Conservation (phyloP, 2,329 filamentous ascomycete genomes). For the Penicillium glabrum region DNA sequence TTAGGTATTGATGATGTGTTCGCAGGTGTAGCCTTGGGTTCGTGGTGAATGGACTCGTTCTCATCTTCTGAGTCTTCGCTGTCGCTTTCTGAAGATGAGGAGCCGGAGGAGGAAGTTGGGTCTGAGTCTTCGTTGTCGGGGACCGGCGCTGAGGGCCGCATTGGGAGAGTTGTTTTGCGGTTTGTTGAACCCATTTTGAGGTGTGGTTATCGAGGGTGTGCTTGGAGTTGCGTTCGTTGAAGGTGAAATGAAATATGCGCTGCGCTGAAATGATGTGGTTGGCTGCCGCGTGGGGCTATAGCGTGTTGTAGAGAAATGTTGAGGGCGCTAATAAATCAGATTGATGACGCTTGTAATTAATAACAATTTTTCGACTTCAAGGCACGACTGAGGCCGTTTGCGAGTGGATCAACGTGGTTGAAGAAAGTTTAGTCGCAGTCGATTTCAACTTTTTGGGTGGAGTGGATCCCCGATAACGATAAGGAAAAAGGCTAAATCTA, state of each 20-base stretch:
- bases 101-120: constrained; percentile 25
- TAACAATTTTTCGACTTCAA: background rate
- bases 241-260: background rate
- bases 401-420: background rate
- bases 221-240: background rate
- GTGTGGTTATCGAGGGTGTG: background rate
- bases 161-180: background rate
- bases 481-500: constrained; percentile 6
- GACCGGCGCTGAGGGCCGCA: background rate
- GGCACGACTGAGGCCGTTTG: background rate
- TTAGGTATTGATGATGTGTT: constrained; percentile 22
- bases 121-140: constrained; percentile 20
- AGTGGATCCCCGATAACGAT: constrained; percentile 26
- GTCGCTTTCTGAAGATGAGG: constrained; percentile 21
- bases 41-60: constrained; percentile 19
- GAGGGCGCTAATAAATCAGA: background rate
- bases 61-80: constrained; percentile 28
- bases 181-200: constrained; percentile 10
- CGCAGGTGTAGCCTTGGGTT: background rate
- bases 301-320: background rate
- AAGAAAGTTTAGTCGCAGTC: constrained; percentile 12
- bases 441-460: constrained; percentile 26
- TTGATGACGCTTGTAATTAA: background rate
- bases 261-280: background rate
- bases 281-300: background rate